phyloP scores from a whole-genome alignment of 257 asterid genomes.

The Solanum bulbocastanum region DNA sequence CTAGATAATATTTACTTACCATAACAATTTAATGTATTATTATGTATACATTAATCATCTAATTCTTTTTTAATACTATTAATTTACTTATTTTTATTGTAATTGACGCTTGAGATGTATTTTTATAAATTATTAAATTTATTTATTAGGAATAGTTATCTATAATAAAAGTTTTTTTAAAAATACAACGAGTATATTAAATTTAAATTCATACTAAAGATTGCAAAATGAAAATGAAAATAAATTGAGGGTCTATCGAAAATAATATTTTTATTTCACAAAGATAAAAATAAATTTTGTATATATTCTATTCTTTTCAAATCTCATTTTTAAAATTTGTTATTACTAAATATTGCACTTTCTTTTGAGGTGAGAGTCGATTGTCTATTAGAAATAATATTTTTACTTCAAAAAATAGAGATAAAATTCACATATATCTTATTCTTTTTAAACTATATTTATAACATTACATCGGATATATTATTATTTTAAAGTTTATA shows the following conservation, averaged over 20 bases:
- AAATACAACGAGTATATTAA: background rate
- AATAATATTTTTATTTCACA: background rate
- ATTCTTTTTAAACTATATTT: background rate
- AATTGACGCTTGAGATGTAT: background rate
- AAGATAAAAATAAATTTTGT: background rate
- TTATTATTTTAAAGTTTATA: no score
- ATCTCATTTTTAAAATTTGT: background rate
- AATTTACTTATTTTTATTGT: background rate
- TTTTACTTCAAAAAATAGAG: background rate
- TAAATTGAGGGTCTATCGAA: background rate
- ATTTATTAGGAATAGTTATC: background rate
- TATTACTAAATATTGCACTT: background rate
- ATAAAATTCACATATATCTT: background rate
- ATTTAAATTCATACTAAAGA: background rate
- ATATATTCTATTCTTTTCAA: background rate
- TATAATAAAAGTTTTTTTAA: background rate
- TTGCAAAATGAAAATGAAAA: background rate
- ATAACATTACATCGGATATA: no score
- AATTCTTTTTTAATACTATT: background rate
- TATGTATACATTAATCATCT: background rate
- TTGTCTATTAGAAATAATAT: no score
- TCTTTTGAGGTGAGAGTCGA: background rate
- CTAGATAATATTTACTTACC: conserved; percentile 27
- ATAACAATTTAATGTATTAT: background rate
- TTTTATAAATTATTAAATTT: background rate